Percentiles rank a stretch among this genome's conserved stretches.
Evolutionary conservation across 495 filamentous ascomycete genomes (phyloP).

Genomic region (Penicillium psychrofluorescens): DNA sequence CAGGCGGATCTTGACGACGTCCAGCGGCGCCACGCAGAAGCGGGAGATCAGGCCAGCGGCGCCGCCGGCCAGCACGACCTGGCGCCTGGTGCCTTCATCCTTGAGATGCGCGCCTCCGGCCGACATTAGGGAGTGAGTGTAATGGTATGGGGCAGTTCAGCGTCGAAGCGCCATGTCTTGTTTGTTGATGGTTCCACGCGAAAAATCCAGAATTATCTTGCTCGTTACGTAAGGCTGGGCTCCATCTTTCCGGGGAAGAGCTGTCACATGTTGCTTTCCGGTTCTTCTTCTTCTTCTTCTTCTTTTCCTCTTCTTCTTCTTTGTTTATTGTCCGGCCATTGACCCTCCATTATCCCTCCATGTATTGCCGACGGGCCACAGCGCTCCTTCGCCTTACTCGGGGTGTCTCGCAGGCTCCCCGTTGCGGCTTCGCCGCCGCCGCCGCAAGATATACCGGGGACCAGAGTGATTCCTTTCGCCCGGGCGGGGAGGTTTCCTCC

Average conservation of each 20-base stretch:
- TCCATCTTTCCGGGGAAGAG: background rate
- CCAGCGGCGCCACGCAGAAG: conserved; percentile 88
- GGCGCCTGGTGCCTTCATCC: conserved; percentile 84
- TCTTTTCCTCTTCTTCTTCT: background rate
- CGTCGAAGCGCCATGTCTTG: background rate
- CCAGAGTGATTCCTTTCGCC: no score
- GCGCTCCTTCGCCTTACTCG: conserved; percentile 3
- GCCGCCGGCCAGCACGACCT: conserved; percentile 78
- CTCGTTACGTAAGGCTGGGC: no score
- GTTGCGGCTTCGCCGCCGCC: conserved; percentile 5
- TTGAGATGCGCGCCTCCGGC: conserved; percentile 67
- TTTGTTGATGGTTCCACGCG: no score
- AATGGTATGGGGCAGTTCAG: background rate
- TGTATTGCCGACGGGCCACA: conserved; percentile 6
- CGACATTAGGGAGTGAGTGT: conserved; percentile 48
- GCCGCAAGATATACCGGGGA: no score
- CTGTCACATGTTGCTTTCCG: conserved; percentile 2
- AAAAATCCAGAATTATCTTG: no score
- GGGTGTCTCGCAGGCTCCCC: background rate
- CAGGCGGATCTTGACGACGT: conserved; percentile 95
- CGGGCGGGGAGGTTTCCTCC: no score
- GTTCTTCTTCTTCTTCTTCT: background rate
- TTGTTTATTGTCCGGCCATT: background rate
- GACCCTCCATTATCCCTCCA: background rate
- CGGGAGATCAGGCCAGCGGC: conserved; percentile 85